A percentile compares a stretch with the other conserved stretches of the same genome.
These are phyloP conservation scores for Paraphoma chrysanthemicola DNA, from an alignment of 2,329 filamentous ascomycete genomes.

Conservation along the genomic window DNA sequence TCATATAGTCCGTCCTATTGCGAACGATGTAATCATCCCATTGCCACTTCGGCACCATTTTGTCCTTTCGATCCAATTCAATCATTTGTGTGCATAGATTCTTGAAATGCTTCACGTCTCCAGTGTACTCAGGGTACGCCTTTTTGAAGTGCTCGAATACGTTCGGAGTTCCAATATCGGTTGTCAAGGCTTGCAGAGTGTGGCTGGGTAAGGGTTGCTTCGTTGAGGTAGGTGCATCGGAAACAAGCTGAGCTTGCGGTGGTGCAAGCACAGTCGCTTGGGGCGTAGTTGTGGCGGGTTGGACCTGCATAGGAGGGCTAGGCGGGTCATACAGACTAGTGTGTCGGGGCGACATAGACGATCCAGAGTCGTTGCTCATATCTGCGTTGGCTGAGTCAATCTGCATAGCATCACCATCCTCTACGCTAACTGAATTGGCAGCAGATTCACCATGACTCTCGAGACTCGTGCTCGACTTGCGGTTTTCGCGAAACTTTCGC, in stretches of 20 bases:
- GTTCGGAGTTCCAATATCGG: neutral
- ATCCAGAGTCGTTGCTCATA: neutral
- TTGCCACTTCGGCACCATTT: conserved; percentile 45
- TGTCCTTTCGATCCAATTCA: conserved; percentile 35
- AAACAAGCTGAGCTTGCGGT: too few relatives aligned
- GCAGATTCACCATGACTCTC: conserved; percentile 9
- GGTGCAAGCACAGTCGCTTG: too few relatives aligned
- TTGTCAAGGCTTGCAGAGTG: neutral
- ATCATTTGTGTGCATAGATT: conserved; percentile 37
- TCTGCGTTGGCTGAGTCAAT: neutral
- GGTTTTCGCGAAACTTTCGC: conserved; percentile 17
- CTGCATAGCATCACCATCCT: conserved; percentile 12
- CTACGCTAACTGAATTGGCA: neutral
- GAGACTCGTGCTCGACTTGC: conserved; percentile 18
- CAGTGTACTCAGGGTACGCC: conserved; percentile 47
- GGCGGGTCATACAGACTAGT: conserved; percentile 24
- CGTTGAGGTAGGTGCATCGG: too few relatives aligned
- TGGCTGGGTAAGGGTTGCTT: neutral
- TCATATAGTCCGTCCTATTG: conserved; percentile 39
- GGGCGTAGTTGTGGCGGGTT: neutral
- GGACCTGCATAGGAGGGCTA: conserved; percentile 4
- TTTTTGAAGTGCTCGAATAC: conserved; percentile 37
- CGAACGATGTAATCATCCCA: conserved; percentile 51
- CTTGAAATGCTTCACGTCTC: conserved; percentile 40
- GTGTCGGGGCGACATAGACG: conserved; percentile 26